A percentile compares a stretch with the other conserved stretches of the same genome.
Evolutionary conservation across 1,139 yeast genomes (phyloP).

Genomic region (Trichomonascaceae sp.): DNA sequence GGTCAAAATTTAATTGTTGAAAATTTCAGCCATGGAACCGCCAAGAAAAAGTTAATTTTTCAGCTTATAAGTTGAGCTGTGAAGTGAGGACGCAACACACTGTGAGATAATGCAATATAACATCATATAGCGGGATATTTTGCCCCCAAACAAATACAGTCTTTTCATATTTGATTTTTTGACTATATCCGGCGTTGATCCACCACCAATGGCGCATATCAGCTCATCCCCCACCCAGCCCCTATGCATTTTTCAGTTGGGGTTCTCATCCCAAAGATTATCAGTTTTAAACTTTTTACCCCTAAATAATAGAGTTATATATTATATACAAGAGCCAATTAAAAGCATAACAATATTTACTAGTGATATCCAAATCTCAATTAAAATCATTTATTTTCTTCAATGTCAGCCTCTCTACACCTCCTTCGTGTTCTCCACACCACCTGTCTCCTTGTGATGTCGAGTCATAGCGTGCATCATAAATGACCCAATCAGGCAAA

Average conservation of each 20-base stretch:
- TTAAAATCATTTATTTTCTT: neutral
- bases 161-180: too few species aligned
- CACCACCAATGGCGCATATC: neutral
- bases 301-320: neutral
- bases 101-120: neutral
- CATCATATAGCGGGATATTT: too few species aligned
- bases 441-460: neutral
- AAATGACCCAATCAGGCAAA: neutral
- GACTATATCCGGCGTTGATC: too few species aligned
- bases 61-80: neutral
- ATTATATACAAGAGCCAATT: neutral
- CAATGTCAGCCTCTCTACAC: neutral
- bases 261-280: neutral
- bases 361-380: neutral
- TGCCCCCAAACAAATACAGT: too few species aligned
- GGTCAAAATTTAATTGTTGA: neutral
- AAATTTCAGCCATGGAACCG: neutral
- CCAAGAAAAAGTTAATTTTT: neutral
- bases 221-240: neutral
- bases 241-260: neutral
- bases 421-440: too few species aligned
- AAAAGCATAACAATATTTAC: too few species aligned
- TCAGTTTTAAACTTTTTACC: neutral
- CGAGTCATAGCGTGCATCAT: neutral
- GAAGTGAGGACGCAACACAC: neutral